phyloP scores from a whole-genome alignment of 2,329 filamentous ascomycete genomes.

The Penicillium sp. region DNA sequence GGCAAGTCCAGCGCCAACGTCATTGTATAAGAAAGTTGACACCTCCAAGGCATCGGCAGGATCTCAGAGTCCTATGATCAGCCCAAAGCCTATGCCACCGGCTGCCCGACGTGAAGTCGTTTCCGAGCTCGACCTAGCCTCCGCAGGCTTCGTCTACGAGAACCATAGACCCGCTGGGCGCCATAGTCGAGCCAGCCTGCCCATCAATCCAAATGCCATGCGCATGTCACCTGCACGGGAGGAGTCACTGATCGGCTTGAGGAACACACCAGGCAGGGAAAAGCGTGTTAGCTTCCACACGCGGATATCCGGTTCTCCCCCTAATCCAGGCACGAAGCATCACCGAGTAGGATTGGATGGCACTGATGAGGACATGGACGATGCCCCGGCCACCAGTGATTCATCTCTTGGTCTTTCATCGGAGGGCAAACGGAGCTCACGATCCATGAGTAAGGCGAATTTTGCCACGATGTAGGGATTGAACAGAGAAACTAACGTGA shows the following conservation, averaged over 20 bases:
- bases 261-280: background rate
- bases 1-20: slow-evolving; percentile 5
- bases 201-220: background rate
- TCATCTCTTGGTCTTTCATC: background rate
- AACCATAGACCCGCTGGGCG: background rate
- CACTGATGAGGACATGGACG: slow-evolving; percentile 1
- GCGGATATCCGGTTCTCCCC: slow-evolving; percentile 8
- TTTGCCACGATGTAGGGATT: background rate
- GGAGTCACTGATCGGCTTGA: background rate
- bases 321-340: slow-evolving; percentile 3
- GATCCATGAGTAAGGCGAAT: slow-evolving; percentile 17
- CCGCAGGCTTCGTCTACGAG: slow-evolving; percentile 10
- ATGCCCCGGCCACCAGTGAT: background rate
- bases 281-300: slow-evolving; percentile 21
- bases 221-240: slow-evolving; percentile 3
- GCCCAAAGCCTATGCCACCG: background rate
- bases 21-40: background rate
- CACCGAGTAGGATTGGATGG: background rate
- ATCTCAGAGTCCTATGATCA: background rate
- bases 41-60: background rate
- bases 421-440: slow-evolving; percentile 12
- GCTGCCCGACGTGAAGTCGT: background rate
- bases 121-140: slow-evolving; percentile 6
- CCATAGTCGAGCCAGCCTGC: slow-evolving; percentile 6
- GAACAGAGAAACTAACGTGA: background rate